phyloP scores from a whole-genome alignment of 225 moss, liverwort and hornwort genomes.

The Anthoceros angustus region DNA sequence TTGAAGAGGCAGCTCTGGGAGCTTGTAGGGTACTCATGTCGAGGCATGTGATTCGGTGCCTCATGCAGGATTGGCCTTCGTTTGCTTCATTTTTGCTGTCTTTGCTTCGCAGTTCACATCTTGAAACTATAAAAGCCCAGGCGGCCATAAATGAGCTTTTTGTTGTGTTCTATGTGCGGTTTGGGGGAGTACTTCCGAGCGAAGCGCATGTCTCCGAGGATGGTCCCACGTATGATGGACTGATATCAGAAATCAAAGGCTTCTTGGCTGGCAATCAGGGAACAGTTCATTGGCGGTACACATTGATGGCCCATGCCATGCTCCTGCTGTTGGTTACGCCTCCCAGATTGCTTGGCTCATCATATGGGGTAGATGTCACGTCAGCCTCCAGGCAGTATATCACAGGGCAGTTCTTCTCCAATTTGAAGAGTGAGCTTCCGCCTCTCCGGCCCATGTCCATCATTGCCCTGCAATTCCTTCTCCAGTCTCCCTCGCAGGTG shows the following conservation, averaged over 20 bases:
- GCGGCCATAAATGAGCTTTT: slow-evolving; percentile 94
- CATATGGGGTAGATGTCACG: slow-evolving; percentile 20
- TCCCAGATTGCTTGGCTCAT: slow-evolving; percentile 25
- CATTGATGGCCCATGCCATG: slow-evolving; percentile 97
- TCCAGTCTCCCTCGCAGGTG: slow-evolving; percentile 60
- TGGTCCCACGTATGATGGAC: slow-evolving; percentile 32
- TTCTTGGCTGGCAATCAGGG: slow-evolving; percentile 34
- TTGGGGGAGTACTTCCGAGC: slow-evolving; percentile 56
- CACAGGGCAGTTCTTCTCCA: slow-evolving; percentile 67
- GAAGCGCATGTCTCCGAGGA: slow-evolving; percentile 24
- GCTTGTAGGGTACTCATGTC: slow-evolving; percentile 91
- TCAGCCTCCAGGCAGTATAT: slow-evolving; percentile 54
- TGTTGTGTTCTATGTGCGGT: slow-evolving; percentile 84
- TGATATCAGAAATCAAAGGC: slow-evolving; percentile 47
- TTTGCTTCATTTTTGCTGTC: slow-evolving; percentile 63
- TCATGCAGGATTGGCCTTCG: slow-evolving; percentile 81
- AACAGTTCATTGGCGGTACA: slow-evolving; percentile 93
- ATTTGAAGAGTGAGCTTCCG: slow-evolving; percentile 87
- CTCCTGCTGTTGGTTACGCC: slow-evolving; percentile 64
- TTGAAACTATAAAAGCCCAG: slow-evolving; percentile 96
- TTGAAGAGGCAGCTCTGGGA: slow-evolving; percentile 81
- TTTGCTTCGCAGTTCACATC: slow-evolving; percentile 81
- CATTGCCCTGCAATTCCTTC: slow-evolving; percentile 65
- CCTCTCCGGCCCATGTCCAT: slow-evolving; percentile 81
- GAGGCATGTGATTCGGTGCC: slow-evolving; percentile 62